A percentile compares a stretch with the other conserved stretches of the same genome.
Evolutionary conservation across 2,329 filamentous ascomycete genomes (phyloP).

Genomic region (Cladosporium velox): DNA sequence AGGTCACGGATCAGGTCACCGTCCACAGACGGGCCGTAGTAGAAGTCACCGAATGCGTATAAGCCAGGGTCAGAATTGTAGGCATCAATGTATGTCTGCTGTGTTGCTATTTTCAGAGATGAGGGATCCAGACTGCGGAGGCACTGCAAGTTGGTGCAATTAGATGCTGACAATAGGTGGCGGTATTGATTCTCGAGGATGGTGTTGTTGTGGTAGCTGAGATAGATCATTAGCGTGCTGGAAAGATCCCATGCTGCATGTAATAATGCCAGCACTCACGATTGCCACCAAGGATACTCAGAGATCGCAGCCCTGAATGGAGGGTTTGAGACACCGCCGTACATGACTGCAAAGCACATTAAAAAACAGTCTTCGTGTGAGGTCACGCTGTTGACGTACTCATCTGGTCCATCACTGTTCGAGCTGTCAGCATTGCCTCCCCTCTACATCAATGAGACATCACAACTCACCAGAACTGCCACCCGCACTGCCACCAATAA

Average conservation of each 20-base stretch:
- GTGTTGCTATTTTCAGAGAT: constrained; percentile 25
- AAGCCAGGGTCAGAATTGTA: not conserved
- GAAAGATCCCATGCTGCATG: not conserved
- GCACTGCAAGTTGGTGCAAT: constrained; percentile 36
- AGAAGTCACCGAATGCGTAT: constrained; percentile 43
- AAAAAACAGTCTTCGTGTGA: not conserved
- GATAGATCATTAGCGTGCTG: not conserved
- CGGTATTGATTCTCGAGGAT: constrained; percentile 23
- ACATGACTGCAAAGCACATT: constrained; percentile 28
- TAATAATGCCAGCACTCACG: constrained; percentile 7
- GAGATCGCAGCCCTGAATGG: constrained; percentile 48
- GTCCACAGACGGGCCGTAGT: constrained; percentile 46
- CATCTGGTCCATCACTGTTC: constrained; percentile 35
- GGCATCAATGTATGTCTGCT: constrained; percentile 28
- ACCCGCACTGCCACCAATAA: constrained; percentile 34
- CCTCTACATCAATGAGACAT: not conserved
- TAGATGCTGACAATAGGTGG: constrained; percentile 33
- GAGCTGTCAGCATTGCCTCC: not conserved
- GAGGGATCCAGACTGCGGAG: constrained; percentile 28
- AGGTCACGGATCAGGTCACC: constrained; percentile 42
- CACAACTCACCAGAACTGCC: constrained; percentile 27
- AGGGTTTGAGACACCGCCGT: constrained; percentile 40
- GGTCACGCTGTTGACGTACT: constrained; percentile 16
- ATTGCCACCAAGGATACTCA: constrained; percentile 42
- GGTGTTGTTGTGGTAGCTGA: constrained; percentile 25